These are phyloP conservation scores for Yamadazyma epiphylla DNA, from an alignment of 1,139 yeast species.

Conservation along the genomic window DNA sequence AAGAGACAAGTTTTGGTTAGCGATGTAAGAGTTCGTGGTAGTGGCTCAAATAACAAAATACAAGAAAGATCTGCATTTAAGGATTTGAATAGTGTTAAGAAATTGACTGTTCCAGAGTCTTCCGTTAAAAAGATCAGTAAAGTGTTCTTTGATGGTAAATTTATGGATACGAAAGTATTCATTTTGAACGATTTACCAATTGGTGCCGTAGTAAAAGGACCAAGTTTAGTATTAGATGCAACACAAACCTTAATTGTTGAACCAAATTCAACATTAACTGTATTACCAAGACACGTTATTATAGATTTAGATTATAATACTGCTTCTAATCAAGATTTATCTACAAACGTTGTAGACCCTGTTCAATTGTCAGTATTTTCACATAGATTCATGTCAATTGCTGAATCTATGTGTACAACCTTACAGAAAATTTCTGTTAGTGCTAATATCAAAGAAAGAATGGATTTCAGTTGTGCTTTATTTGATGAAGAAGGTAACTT, in stretches of 20 bases:
- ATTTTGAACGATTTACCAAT: constrained; percentile 12
- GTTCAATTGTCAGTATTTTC: constrained; percentile 18
- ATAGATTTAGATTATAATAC: constrained; percentile 18
- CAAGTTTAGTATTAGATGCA: constrained; percentile 18
- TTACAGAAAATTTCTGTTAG: constrained; percentile 21
- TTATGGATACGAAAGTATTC: constrained; percentile 13
- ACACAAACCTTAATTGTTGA: constrained; percentile 19
- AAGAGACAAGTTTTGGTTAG: constrained; percentile 38
- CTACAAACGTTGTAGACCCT: constrained; percentile 14
- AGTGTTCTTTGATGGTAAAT: constrained; percentile 43
- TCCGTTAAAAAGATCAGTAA: constrained; percentile 8
- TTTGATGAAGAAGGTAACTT: constrained; percentile 17
- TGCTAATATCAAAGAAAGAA: constrained; percentile 20
- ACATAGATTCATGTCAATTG: constrained; percentile 21
- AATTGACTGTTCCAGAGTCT: constrained; percentile 3
- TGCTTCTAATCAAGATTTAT: constrained; percentile 3
- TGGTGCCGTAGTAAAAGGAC: constrained; percentile 17
- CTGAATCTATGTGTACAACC: constrained; percentile 20
- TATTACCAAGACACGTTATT: constrained; percentile 18
- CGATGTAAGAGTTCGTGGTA: constrained; percentile 16
- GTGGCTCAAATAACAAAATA: constrained; percentile 33
- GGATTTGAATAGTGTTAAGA: constrained; percentile 8
- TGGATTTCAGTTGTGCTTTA: constrained; percentile 29
- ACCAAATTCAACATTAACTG: constrained; percentile 15
- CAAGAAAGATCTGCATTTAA: constrained; percentile 12